Conservation (phyloP, 139 green algal genomes). For the Coelastrella sp. region DNA sequence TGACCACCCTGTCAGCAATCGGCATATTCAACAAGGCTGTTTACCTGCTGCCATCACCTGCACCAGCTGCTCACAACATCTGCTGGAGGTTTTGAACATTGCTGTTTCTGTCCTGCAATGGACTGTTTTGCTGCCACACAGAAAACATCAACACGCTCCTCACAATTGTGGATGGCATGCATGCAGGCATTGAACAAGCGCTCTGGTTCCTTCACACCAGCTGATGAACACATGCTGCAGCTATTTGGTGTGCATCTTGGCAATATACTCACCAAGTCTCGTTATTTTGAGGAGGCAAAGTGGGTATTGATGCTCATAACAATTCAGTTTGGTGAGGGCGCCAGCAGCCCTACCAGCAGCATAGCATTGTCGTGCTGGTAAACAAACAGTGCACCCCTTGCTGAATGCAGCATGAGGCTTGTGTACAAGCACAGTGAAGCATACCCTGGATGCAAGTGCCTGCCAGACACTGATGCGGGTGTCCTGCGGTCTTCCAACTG, state of each 20-base stretch:
- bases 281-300: conserved; percentile 67
- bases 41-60: neutral
- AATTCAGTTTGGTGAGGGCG: too few relatives aligned
- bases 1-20: too few relatives aligned
- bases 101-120: neutral
- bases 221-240: conserved; percentile 68
- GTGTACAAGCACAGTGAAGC: too few relatives aligned
- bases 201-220: conserved; percentile 57
- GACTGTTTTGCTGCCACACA: neutral
- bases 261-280: conserved; percentile 71
- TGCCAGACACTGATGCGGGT: too few relatives aligned
- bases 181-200: conserved; percentile 78
- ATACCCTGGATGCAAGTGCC: too few relatives aligned
- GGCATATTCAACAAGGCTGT: neutral
- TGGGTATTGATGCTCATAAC: conserved; percentile 24
- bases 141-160: neutral
- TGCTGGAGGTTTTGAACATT: neutral
- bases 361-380: neutral
- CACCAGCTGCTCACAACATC: neutral
- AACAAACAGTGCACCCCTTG: too few relatives aligned
- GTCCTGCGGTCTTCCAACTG: neutral
- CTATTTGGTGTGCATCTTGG: conserved; percentile 77
- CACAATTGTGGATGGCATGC: neutral
- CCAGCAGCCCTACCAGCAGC: neutral
- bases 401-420: too few relatives aligned